Evolutionary conservation across 2,329 filamentous ascomycete genomes (phyloP), one percentile per base, ranked within the genome.

Genomic region (Paecilomyces formosus): DNA sequence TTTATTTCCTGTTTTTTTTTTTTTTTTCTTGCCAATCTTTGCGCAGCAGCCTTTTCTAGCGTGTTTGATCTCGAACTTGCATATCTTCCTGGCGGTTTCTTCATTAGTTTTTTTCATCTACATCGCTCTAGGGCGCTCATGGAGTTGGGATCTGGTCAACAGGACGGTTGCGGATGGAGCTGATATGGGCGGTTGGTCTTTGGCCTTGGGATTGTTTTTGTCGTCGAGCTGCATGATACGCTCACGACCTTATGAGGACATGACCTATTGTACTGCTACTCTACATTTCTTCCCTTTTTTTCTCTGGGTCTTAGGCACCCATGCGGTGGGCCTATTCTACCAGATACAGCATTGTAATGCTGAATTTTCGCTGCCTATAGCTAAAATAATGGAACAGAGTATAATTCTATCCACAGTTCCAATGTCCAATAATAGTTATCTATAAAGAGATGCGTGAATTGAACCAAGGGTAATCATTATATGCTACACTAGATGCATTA

Each of bases 131-230:
- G 21, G 55, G 55, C 55, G 55, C 55, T 56, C 35, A 51, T 56
- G 55, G 55, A 50, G 55, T 56, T 55, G 24, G 55, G 35, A 55
- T n/a, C 39, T 21, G 54, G 35, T 45, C 30, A 28, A 55, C 22
- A 55, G 30, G 26, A 45, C 30, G 18, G 22, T 24, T 9, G 13
- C 15, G 9, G 22, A 21, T 39, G 33, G 33, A 35, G 54, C 35
- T 55, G 54, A 22, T 24, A 45, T 11, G 28, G 30, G 33, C 31
- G 30, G 53, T 31, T 31, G 53, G 31, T 28, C 18, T 31, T 54
- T 54, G 53, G 28, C 53, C 30, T 55, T 39, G 31, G 54, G 54
- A 45, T 24, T 39, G 18, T 54, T 54, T 39, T 49, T 55, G 54
- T 39, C 35, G 30, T 35, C n/a, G 54, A 35, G 33, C 35, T 45